A percentile compares a stretch with the other conserved stretches of the same genome.
These are phyloP conservation scores for Backusella westeae DNA, from an alignment of 192 early-diverging fungal species.

Conservation along the genomic window DNA sequence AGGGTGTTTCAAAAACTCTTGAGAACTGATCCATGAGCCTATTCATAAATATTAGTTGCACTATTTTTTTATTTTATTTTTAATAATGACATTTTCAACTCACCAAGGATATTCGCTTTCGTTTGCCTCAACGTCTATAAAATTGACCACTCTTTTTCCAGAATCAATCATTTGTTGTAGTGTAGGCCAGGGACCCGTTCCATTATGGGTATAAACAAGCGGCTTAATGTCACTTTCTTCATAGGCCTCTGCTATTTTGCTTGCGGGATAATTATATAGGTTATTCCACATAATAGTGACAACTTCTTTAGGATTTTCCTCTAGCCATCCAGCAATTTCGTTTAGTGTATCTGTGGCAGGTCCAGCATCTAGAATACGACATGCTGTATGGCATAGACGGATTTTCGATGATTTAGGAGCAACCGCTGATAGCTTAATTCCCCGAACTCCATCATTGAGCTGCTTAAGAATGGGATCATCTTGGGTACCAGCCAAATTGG, in stretches of 20 bases:
- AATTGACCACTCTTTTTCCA: constrained; percentile 66
- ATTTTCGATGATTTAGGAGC: constrained; percentile 24
- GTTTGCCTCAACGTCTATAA: constrained; percentile 52
- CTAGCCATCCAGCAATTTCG: constrained; percentile 55
- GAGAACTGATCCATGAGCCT: constrained; percentile 58
- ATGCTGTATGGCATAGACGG: constrained; percentile 63
- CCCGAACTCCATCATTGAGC: constrained; percentile 70
- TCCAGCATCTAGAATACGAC: constrained; percentile 57
- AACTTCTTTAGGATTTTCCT: constrained; percentile 65
- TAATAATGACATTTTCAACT: background rate
- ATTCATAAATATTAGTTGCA: background rate
- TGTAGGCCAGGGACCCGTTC: constrained; percentile 61
- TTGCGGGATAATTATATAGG: constrained; percentile 43
- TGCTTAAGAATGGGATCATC: constrained; percentile 58
- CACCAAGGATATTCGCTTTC: constrained; percentile 56
- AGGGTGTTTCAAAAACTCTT: constrained; percentile 69
- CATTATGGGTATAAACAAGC: constrained; percentile 32
- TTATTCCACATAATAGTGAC: constrained; percentile 79
- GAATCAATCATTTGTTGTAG: constrained; percentile 57
- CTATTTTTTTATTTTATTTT: background rate
- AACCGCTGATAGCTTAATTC: constrained; percentile 62
- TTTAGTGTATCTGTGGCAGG: constrained; percentile 48
- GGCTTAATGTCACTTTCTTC: constrained; percentile 15
- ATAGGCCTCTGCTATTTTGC: constrained; percentile 34
- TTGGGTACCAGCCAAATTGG: constrained; percentile 61